Evolutionary conservation across 163 green algal genomes (phyloP), one percentile per base, ranked within the genome.

Genomic region (Trebouxiophyceae sp.): DNA sequence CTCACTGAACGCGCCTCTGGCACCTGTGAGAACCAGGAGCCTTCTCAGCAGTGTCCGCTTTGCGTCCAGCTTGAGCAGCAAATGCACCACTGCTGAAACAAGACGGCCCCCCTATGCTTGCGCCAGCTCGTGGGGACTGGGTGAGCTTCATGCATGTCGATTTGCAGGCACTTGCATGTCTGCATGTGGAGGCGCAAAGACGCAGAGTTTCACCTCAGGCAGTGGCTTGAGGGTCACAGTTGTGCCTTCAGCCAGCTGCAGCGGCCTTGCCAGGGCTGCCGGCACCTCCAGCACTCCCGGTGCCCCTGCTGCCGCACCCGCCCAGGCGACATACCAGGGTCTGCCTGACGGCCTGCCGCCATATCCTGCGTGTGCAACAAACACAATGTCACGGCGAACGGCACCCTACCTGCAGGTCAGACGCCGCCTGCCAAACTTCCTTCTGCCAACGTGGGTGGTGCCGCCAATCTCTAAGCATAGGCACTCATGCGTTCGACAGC

Each of bases 1-100:
- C 72, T 77, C 3, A 96, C 77, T 2, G 50, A 68, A 5, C 59
- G 65, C 2, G 86, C 89, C 2, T 33, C 39, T 5, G 87, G 77
- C 28, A 83, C 55, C 19, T 68, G n/a, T n/a, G n/a, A n/a, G n/a
- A n/a, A n/a, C n/a, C n/a, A n/a, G n/a, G n/a, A n/a, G n/a, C n/a
- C n/a, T n/a, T n/a, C n/a, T n/a, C n/a, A n/a, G n/a, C 59, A 2
- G 63, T n/a, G 46, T 78, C 26, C 1, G 44, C 44, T 5, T 45
- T 26, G 19, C 57, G 39, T n/a, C 58, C n/a, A 27, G 44, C 29
- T 3, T 8, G 8, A 50, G 39, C 39, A 50, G 8, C 8, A 16
- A 8, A 50, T 50, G 39, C 39, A n/a, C 39, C 16, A n/a, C 39
- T 8, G 8, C 39, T 16, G 8, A 16, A 50, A 16, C 39, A 50